Conservation (phyloP, 306 rosid genomes). For the Vicia villosa region DNA sequence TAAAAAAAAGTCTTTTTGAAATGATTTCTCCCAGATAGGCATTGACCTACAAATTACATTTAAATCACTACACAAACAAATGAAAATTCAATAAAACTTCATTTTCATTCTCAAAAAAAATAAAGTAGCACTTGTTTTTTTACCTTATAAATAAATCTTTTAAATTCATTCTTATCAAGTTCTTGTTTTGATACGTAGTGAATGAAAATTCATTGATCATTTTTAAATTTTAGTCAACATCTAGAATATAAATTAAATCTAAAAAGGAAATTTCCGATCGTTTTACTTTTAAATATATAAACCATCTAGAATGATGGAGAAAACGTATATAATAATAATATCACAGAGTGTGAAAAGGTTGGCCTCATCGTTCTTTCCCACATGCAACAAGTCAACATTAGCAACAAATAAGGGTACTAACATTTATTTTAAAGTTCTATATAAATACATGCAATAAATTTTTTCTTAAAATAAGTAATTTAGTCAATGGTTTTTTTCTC, state of each 20-base stretch:
- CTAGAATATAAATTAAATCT: background rate
- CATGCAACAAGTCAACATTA: slow-evolving; percentile 16
- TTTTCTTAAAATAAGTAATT: no score
- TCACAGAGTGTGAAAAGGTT: slow-evolving; percentile 22
- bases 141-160: background rate
- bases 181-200: background rate
- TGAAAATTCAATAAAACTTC: background rate
- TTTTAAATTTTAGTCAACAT: background rate
- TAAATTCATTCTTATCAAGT: background rate
- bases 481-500: no score
- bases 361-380: slow-evolving; percentile 4
- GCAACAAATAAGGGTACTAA: background rate
- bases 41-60: no score
- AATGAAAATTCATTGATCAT: background rate
- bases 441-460: no score
- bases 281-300: background rate
- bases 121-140: background rate
- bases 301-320: background rate
- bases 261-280: background rate
- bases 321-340: background rate
- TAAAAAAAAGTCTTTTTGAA: no score
- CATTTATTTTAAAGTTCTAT: background rate
- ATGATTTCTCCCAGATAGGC: no score
- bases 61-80: background rate
- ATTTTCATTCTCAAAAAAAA: background rate